Conservation (phyloP, 2,329 filamentous ascomycete species). For the Pleoardoris graminearum region DNA sequence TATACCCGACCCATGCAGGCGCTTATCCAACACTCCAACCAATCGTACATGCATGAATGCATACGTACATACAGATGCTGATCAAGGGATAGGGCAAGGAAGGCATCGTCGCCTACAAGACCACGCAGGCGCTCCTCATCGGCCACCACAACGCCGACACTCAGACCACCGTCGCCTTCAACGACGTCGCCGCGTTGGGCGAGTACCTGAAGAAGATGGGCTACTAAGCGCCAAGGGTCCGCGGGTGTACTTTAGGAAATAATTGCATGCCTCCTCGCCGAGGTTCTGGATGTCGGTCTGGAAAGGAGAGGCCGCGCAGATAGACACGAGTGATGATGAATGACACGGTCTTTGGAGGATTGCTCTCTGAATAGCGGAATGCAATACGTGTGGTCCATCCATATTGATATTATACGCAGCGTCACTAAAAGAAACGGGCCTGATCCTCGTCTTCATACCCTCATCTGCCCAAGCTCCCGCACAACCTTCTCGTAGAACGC, state of each 20-base stretch:
- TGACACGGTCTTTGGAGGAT: conserved; percentile 14
- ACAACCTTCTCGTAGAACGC: conserved; percentile 41
- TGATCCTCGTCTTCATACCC: conserved; percentile 6
- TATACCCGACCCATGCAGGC: conserved; percentile 7
- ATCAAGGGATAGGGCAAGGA: conserved; percentile 65
- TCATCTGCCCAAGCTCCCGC: conserved; percentile 31
- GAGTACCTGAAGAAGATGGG: conserved; percentile 81
- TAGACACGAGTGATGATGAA: conserved; percentile 19
- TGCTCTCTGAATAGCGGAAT: conserved; percentile 17
- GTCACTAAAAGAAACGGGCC: not conserved
- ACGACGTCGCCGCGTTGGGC: conserved; percentile 78
- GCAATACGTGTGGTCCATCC: conserved; percentile 8
- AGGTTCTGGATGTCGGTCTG: conserved; percentile 4
- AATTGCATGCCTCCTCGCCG: conserved; percentile 40
- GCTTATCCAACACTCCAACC: too few relatives aligned
- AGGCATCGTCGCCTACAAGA: conserved; percentile 83
- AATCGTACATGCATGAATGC: not conserved
- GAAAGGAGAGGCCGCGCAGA: conserved; percentile 2
- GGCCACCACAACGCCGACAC: conserved; percentile 78
- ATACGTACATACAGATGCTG: conserved; percentile 4
- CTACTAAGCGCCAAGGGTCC: conserved; percentile 62
- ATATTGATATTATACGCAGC: not conserved
- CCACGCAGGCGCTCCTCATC: conserved; percentile 84
- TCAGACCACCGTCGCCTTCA: conserved; percentile 74
- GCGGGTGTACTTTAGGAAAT: conserved; percentile 41